Base-by-base conservation (phyloP, 768 basidiomycete genomes). In the Suillus subalutaceus region DNA sequence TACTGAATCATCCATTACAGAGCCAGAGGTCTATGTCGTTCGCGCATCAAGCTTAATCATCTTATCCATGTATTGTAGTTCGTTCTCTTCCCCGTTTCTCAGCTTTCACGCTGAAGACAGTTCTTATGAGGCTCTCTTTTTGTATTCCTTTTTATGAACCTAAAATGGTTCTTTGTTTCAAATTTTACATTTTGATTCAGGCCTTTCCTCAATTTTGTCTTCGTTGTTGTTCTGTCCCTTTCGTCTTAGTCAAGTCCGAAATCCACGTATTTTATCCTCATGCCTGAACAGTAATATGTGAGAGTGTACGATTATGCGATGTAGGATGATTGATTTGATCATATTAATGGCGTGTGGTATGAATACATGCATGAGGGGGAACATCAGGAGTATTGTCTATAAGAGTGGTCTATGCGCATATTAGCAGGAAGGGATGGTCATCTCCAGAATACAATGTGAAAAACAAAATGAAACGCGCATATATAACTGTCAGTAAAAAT, bases 61-160 rank as follows among this genome's bases (percentile, higher is more conserved):
- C 71, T 53, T 57, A 63, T 43, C 30, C 26, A 30, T 43, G 41
- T 60, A 43, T 43, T 20, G 20, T 56, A 30, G 10, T 67, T 26
- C 8, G 18, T 4, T 64, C 44, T 61, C 20, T 30, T 67, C 32
- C 35, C 30, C 35, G 26, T 55, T 20, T 43, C 18, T 61, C 38
- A 16, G 7, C n/a, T 30, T 38, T 59, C 63, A 52, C 59, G 59
- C 66, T 63, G 18, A 46, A 67, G 65, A 72, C 67, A 67, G 71
- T 69, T 66, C 65, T 30, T 70, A 73, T 71, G 72, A 66, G 67
- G 32, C 43, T 55, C 40, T 43, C 61, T 37, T 63, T 65, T 60
- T 68, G 62, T 77, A 77, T 77, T 78, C 71, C 69, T 78, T 70
- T 72, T 77, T 78, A 78, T 77, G 68, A 68, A 53, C 48, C 37